Base-by-base conservation (phyloP, 106 monocot species). In the Acorus calamus region DNA sequence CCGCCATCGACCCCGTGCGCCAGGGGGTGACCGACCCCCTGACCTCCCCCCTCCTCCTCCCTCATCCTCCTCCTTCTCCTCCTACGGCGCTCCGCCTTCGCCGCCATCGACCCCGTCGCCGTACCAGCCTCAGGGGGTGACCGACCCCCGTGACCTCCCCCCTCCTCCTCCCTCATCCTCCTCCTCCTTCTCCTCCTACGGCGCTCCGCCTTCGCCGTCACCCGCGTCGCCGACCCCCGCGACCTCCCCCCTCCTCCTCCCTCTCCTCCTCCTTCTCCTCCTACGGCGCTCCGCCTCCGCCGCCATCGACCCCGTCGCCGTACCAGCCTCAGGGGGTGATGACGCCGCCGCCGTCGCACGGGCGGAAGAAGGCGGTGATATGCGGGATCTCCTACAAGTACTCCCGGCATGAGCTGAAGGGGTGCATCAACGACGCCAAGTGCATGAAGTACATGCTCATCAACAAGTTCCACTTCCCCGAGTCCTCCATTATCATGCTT, bases 401-500 rank as follows among this genome's bases (percentile, higher is more conserved):
- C 64, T 72, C 72, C 2, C 57, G 72, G 47, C 48, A 72, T 47
- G 63, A 72, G 44, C 72, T 72, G 11, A 72, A 72, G 50, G 72
- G 65, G 0, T 72, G 63, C 63, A 72, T 72, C 47, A 72, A 72
- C 41, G 87, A 88, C 49, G 83, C 83, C 63, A 84, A 76, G 63
- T 88, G 80, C 79, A 88, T 88, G 87, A 66, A 73, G 60, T 73
- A 83, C 41, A 10, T 72, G 4, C 50, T 72, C 6, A 28, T 72
- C 49, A 55, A 72, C 63, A 13, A 44, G 43, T 57, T 72, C 57
- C n/a, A 55, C 55, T 72, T 64, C 56, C 72, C 72, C n/a, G 72
- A 72, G 48, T 47, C 64, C 4, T 72, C 72, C 41, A 80, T 88
- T 56, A 66, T 88, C 74, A 70, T 76, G 75, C 87, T 88, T 64